Evolutionary conservation across 257 asterid genomes (phyloP).

Genomic region (Orobanche coerulescens): DNA sequence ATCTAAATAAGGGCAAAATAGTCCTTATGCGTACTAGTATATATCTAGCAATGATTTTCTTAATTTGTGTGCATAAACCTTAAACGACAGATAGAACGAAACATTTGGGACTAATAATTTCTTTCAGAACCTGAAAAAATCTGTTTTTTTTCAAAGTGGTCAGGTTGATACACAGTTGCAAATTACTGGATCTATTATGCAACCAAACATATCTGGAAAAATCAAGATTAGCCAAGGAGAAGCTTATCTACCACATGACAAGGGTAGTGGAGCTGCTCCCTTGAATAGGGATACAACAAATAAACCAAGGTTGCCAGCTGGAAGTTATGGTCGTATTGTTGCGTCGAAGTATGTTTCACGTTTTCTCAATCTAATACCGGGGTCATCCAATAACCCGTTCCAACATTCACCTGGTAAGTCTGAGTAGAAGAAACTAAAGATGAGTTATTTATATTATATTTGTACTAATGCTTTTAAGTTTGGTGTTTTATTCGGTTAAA

Average conservation of each 20-base stretch:
- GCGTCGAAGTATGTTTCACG: conserved; percentile 92
- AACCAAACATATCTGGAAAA: conserved; percentile 95
- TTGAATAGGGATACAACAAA: conserved; percentile 45
- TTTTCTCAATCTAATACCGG: conserved; percentile 80
- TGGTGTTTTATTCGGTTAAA: background rate
- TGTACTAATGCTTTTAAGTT: background rate
- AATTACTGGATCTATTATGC: conserved; percentile 83
- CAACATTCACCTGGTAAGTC: conserved; percentile 70
- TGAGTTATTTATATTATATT: conserved; percentile 2
- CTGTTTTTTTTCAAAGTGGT: conserved; percentile 52
- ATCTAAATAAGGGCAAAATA: too few species aligned
- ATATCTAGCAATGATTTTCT: too few species aligned
- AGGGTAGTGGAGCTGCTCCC: conserved; percentile 84
- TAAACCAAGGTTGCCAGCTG: conserved; percentile 51
- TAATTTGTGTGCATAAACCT: too few species aligned
- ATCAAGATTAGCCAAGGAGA: conserved; percentile 95
- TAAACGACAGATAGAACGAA: too few species aligned
- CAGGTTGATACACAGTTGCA: conserved; percentile 97
- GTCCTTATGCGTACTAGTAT: too few species aligned
- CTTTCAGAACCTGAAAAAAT: conserved; percentile 24
- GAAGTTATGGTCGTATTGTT: conserved; percentile 69
- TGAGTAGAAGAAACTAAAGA: conserved; percentile 14
- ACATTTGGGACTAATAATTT: too few species aligned
- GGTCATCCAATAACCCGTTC: conserved; percentile 48
- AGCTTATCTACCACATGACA: conserved; percentile 93